Base-by-base conservation (phyloP, 2,329 filamentous ascomycete genomes). In the Neofusicoccum umdonicola region DNA sequence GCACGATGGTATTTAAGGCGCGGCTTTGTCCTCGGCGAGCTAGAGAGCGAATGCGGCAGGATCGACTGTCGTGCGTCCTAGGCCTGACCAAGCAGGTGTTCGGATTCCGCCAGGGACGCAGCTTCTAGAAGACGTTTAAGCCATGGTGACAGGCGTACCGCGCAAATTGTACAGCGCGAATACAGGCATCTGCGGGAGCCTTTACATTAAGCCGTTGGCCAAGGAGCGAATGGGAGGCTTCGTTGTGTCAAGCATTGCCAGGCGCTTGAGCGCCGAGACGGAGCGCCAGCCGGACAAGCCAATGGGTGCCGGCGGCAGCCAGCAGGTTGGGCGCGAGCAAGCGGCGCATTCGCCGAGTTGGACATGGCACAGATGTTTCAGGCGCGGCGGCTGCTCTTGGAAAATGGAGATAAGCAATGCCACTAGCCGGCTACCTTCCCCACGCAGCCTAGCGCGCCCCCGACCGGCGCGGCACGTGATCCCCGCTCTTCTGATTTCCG, bases 211-310 rank as follows among this genome's bases (percentile, higher is more conserved):
- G 15, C 27, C 27, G 31, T 13, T 3, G 42, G 56, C 56, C 56
- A 60, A 60, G 56, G 41, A 60, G 31, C 56, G 56, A 60, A 60
- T 60, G 41, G 27, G 56, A 37, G 42, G 56, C 56, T 60, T 60
- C 42, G 42, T 4, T 35, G 27, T 12, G 41, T 37, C 42, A 60
- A 60, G 56, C 56, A 60, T 37, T 47, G 39, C 56, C 35, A 3
- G 52, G 52, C 9, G 72, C 27, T 69, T 74, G 19, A 66, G 71
- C 35, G 65, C 67, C 4, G 66, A 67, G 3, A 62, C 65, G 4
- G 63, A 65, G 15, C 8, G 67, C 67, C 5, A 34, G 66, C 47
- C 35, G 64, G 45, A 15, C 6, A 44, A 73, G 9, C 68, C 68
- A 6, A 71, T 69, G 61, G 65, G 41, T 11, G 72, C 69, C 1